Evolutionary conservation across 257 asterid genomes (phyloP).

Genomic region (Lavandula angustifolia): DNA sequence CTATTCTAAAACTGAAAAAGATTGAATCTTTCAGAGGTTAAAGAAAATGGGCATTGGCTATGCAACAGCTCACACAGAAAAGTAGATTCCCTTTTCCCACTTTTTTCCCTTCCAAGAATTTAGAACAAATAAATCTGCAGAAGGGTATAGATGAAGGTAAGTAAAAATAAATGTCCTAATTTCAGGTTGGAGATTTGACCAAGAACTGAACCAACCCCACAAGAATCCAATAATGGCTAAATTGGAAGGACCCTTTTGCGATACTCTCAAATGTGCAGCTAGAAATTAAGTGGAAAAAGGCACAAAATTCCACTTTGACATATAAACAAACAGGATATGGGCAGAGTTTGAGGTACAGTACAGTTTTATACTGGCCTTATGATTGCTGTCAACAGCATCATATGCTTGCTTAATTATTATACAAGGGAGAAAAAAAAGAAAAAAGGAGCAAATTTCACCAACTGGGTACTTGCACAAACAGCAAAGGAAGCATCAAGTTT

Average conservation of each 20-base stretch:
- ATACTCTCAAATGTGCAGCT: conserved; percentile 52
- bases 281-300: conserved; percentile 44
- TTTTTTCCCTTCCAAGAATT: conserved; percentile 29
- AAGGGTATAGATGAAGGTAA: conserved; percentile 11
- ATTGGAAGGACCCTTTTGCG: conserved; percentile 49
- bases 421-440: conserved; percentile 22
- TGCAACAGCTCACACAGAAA: conserved; percentile 72
- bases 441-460: conserved; percentile 48
- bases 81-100: conserved; percentile 78
- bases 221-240: conserved; percentile 52
- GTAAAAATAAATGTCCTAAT: conserved; percentile 27
- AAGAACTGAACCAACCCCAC: conserved; percentile 45
- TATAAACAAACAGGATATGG: conserved; percentile 40
- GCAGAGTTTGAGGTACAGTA: conserved; percentile 40
- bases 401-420: conserved; percentile 52
- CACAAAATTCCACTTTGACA: conserved; percentile 46
- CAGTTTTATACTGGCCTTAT: conserved; percentile 45
- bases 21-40: conserved; percentile 70
- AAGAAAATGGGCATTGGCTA: conserved; percentile 60
- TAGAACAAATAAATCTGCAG: conserved; percentile 23
- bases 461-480: conserved; percentile 59
- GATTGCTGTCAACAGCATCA: conserved; percentile 52
- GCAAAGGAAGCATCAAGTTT: conserved; percentile 47
- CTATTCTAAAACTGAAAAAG: conserved; percentile 46
- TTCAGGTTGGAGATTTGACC: conserved; percentile 44